These are phyloP conservation scores for Tetrahymena borealis DNA, from an alignment of 73 alveolate genomes.

Conservation along the genomic window DNA sequence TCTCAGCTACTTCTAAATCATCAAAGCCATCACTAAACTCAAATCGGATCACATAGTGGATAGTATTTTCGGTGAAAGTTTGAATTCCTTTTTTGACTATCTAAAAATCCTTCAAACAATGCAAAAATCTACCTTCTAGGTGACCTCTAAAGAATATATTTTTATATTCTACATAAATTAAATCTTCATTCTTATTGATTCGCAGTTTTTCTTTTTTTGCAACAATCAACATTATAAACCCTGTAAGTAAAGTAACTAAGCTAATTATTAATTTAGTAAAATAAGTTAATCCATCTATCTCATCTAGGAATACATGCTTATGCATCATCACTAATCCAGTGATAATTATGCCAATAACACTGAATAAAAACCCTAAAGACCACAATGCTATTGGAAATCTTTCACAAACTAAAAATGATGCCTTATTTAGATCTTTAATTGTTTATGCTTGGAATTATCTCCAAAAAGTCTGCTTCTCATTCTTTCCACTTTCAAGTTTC, in stretches of 20 bases:
- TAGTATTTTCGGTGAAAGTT: neutral
- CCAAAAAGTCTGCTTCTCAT: neutral
- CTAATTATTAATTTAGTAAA: neutral
- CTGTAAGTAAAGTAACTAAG: neutral
- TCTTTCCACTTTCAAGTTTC: neutral
- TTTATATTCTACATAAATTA: neutral
- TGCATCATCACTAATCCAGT: neutral
- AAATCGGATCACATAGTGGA: neutral
- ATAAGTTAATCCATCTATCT: neutral
- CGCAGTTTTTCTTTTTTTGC: neutral
- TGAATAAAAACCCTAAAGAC: neutral
- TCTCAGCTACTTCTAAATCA: neutral
- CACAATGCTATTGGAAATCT: neutral
- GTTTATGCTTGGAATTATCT: neutral
- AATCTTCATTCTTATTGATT: neutral
- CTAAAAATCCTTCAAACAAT: neutral
- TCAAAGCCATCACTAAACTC: neutral
- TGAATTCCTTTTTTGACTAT: neutral
- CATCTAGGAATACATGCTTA: neutral
- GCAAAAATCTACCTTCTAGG: neutral
- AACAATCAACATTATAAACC: neutral
- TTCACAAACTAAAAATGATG: neutral
- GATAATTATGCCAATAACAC: neutral
- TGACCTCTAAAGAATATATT: neutral
- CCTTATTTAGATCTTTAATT: neutral